These are phyloP conservation scores for Carex cristatella DNA, from an alignment of 176 grass and related monocot species.

Conservation along the genomic window DNA sequence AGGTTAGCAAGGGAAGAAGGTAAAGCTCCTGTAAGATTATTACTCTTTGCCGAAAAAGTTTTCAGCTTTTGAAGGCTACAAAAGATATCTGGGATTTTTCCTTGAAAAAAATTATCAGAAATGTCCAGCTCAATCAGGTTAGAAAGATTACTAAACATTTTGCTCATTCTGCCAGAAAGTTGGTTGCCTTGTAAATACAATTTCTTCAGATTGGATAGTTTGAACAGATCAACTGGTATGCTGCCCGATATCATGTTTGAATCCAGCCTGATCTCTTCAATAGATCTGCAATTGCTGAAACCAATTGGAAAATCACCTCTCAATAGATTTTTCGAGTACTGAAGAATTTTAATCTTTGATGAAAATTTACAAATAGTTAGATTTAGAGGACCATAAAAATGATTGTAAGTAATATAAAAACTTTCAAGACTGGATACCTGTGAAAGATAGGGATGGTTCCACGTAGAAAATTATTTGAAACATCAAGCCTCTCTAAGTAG, in stretches of 20 bases:
- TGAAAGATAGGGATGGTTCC: slow-evolving; percentile 32
- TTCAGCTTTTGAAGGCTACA: slow-evolving; percentile 20
- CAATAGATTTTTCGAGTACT: slow-evolving; percentile 42
- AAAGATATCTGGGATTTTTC: slow-evolving; percentile 39
- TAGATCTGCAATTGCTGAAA: slow-evolving; percentile 38
- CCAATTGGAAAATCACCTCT: slow-evolving; percentile 29
- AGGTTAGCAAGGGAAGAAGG: slow-evolving; percentile 44
- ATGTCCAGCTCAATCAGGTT: slow-evolving; percentile 45
- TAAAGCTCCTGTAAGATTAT: slow-evolving; percentile 30
- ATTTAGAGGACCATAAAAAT: slow-evolving; percentile 16
- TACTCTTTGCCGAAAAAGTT: slow-evolving; percentile 34
- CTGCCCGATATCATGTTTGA: slow-evolving; percentile 37
- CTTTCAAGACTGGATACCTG: not conserved
- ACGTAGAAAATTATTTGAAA: slow-evolving; percentile 44
- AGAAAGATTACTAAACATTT: slow-evolving; percentile 38
- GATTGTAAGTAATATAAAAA: slow-evolving; percentile 38
- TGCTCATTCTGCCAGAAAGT: slow-evolving; percentile 27
- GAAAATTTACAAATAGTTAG: slow-evolving; percentile 23
- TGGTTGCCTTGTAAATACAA: slow-evolving; percentile 43
- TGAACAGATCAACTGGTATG: slow-evolving; percentile 40
- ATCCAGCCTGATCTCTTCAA: slow-evolving; percentile 46
- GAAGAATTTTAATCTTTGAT: not conserved
- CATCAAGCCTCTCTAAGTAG: slow-evolving; percentile 37
- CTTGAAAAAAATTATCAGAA: slow-evolving; percentile 53
- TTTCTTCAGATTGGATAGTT: slow-evolving; percentile 10